Base-by-base conservation (phyloP, 1,139 yeast genomes). In the Hemisphaericaspora subhashii region DNA sequence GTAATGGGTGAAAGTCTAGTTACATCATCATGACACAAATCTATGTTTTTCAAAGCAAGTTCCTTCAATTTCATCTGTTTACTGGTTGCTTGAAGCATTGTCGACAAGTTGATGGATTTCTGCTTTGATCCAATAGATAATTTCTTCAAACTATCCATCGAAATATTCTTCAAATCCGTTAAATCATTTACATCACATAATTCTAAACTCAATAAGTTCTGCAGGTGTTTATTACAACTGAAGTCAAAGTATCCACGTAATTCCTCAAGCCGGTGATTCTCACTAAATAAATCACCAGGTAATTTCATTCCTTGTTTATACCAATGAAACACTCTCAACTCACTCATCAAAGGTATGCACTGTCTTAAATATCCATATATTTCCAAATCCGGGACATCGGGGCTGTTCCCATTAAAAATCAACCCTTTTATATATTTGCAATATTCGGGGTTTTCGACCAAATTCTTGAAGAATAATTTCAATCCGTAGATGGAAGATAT, bases 361-460 rank as follows among this genome's bases (percentile, higher is more conserved):
- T 33, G 13, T n/a, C 42, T 31, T 12, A 62, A 45, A 22, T 46
- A 47, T 6, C 45, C 37, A n/a, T 49, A 32, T 14, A 61, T 39
- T 28, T 51, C 53, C 20, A 54, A 48, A 38, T 60, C 65, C 3
- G 64, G 60, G 12, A 62, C 44, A 48, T 62, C 68, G 10, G 68
- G 67, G 18, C 59, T 39, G 12, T 35, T 30, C 8, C 46, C 39
- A 13, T 44, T 43, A 33, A 57, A 51, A 9, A 51, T 41, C 17
- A 58, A 39, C 3, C 43, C 44, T 35, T 48, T 47, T 7, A 62
- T 41, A 13, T 43, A 45, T 7, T 23, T 33, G 26, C 59, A 52
- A 30, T 43, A 46, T 10, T 39, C 28, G 3, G 51, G 48, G 16
- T 46, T 36, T 8, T 34, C 35, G 4, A 39, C 30, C 17, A 59